Evolutionary conservation across 1,284 basidiomycete species (phyloP).

Genomic region (Microbotryum lychnidis-dioicae): DNA sequence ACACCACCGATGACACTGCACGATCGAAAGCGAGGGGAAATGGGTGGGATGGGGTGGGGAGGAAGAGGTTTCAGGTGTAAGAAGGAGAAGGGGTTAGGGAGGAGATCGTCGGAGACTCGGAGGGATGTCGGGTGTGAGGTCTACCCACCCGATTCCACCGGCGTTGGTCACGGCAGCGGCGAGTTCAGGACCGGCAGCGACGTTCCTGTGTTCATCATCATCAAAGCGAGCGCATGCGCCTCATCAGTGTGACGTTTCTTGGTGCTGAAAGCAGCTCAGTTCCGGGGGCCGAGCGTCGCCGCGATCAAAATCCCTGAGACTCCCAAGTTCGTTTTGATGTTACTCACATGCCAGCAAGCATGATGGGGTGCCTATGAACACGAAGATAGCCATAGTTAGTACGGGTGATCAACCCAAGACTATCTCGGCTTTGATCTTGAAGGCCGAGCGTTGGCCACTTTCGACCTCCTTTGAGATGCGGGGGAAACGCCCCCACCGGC

Average conservation of each 20-base stretch:
- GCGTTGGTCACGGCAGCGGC: constrained; percentile 74
- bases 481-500: too few relatives aligned
- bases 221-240: neutral
- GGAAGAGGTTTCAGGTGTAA: too few relatives aligned
- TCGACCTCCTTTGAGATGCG: too few relatives aligned
- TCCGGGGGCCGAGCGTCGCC: neutral
- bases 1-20: neutral
- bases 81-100: too few relatives aligned
- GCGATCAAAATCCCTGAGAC: neutral
- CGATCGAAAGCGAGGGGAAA: neutral
- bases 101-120: constrained; percentile 38
- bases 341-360: constrained; percentile 59
- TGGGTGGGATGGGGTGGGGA: too few relatives aligned
- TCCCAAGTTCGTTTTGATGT: too few relatives aligned
- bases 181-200: constrained; percentile 61
- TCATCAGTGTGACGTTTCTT: neutral
- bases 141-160: constrained; percentile 71
- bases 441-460: too few relatives aligned
- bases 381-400: too few relatives aligned
- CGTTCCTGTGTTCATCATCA: neutral
- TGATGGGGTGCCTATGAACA: constrained; percentile 56
- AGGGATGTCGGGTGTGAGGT: constrained; percentile 55
- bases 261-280: too few relatives aligned
- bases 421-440: too few relatives aligned
- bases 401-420: too few relatives aligned